Evolutionary conservation across 2,329 filamentous ascomycete genomes (phyloP), one percentile per base, ranked within the genome.

Genomic region (Colletotrichum sp.): DNA sequence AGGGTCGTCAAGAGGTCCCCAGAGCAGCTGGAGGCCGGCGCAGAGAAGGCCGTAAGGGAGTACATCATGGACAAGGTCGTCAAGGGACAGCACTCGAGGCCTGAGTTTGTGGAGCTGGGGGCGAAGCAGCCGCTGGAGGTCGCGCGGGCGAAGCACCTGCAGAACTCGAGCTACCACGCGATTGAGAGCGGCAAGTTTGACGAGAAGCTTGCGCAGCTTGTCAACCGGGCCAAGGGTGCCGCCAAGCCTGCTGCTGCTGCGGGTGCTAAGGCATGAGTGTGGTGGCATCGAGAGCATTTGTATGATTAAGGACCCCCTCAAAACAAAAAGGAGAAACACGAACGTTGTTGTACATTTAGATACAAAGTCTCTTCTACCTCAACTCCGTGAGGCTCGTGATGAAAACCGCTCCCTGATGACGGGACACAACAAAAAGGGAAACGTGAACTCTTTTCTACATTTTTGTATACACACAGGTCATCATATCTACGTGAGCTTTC

Each of bases 181-280:
- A 79, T 77, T 62, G 82, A 87, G 34, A 81, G 83, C 64, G 81
- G 82, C 67, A 81, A 79, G 52, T 88, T 88, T 72, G 83, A 87
- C 82, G 82, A 77, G 32, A 88, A 87, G 82, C 71, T 87, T 63
- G 78, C 79, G 55, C 81, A 83, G 65, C 74, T 87, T 15, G 75
- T 63, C 83, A 73, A 78, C 61, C 76, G 78, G 63, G 75, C 75
- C 63, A 78, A 80, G 77, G 49, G 71, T 32, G 78, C 76, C 15
- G n/a, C 44, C 12, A 77, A 80, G 77, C 65, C 73, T 55, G 77
- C 76, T 44, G 22, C 65, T 39, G 44, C 62, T 64, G 29, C 63
- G 29, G 66, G 44, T 80, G 78, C 81, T 25, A 79, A 74, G 69
- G 80, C 80, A 72, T n/a, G 36, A 29, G 34, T 22, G 62, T 34